These are phyloP conservation scores for Kuraishia hungarica DNA, from an alignment of 805 yeast species.

Conservation along the genomic window DNA sequence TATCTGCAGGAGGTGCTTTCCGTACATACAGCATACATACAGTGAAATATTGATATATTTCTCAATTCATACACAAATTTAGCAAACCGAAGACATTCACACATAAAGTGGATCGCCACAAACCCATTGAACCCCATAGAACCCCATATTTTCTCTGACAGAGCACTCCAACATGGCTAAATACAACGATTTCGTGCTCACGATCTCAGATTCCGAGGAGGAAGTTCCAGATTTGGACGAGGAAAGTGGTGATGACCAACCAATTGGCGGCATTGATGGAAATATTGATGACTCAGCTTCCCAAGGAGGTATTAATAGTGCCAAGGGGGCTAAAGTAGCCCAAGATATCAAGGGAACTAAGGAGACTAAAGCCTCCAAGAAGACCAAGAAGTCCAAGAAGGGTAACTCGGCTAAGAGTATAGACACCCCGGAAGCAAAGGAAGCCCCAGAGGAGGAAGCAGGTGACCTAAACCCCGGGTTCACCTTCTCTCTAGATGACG, in stretches of 20 bases:
- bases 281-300: too few relatives aligned
- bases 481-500: conserved; percentile 58
- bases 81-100: too few relatives aligned
- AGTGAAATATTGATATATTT: neutral
- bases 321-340: neutral
- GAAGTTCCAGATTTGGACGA: conserved; percentile 37
- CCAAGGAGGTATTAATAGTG: too few relatives aligned
- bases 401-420: neutral
- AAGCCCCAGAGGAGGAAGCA: neutral
- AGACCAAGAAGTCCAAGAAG: neutral
- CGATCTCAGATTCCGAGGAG: conserved; percentile 72
- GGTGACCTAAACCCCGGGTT: conserved; percentile 29
- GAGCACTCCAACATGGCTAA: neutral
- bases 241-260: conserved; percentile 10
- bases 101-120: too few relatives aligned
- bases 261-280: too few relatives aligned
- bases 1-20: neutral
- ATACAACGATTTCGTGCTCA: conserved; percentile 53
- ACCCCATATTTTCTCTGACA: too few relatives aligned
- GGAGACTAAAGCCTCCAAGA: neutral
- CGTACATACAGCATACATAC: neutral
- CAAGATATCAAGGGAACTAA: neutral
- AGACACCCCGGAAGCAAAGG: neutral
- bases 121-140: too few relatives aligned
- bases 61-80: neutral